These are phyloP conservation scores for Boletus rubescentipes DNA, from an alignment of 768 basidiomycete species.

Conservation along the genomic window DNA sequence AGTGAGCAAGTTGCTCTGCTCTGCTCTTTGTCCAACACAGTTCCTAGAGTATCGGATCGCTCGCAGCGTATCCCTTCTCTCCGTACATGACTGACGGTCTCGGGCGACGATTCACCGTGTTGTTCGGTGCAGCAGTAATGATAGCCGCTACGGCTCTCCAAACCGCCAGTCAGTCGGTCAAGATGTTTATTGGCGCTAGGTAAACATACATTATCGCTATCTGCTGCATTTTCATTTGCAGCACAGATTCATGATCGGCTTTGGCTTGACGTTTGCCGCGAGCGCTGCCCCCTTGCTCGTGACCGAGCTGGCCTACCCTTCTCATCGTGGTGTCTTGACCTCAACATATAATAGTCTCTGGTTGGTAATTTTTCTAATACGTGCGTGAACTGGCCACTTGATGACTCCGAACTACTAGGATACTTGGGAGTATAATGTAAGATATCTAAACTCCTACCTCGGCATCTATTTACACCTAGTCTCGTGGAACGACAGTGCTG, in stretches of 20 bases:
- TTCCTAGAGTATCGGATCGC: slow-evolving; percentile 38
- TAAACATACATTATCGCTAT: background rate
- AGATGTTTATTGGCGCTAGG: slow-evolving; percentile 41
- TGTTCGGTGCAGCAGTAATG: slow-evolving; percentile 40
- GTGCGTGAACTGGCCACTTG: background rate
- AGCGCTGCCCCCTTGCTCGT: slow-evolving; percentile 49
- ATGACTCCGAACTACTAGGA: background rate
- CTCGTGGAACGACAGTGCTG: slow-evolving; percentile 41
- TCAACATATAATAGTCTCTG: slow-evolving; percentile 45
- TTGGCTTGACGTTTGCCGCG: slow-evolving; percentile 42
- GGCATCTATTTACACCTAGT: too few species aligned
- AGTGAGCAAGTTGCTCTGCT: background rate
- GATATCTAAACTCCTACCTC: background rate
- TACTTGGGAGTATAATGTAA: slow-evolving; percentile 36
- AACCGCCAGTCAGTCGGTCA: too few species aligned
- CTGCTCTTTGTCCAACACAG: background rate
- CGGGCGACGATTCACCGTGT: slow-evolving; percentile 37
- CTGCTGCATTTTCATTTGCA: too few species aligned
- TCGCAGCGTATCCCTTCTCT: slow-evolving; percentile 39
- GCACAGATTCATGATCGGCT: slow-evolving; percentile 38
- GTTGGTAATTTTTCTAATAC: slow-evolving; percentile 24
- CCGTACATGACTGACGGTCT: slow-evolving; percentile 41
- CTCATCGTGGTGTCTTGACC: slow-evolving; percentile 46
- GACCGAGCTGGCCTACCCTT: slow-evolving; percentile 51
- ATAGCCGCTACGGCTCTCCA: slow-evolving; percentile 37